A percentile compares a stretch with the other conserved stretches of the same genome.
Conservation (phyloP, 176 grass and related monocot genomes). For the Aegilops speltoides region DNA sequence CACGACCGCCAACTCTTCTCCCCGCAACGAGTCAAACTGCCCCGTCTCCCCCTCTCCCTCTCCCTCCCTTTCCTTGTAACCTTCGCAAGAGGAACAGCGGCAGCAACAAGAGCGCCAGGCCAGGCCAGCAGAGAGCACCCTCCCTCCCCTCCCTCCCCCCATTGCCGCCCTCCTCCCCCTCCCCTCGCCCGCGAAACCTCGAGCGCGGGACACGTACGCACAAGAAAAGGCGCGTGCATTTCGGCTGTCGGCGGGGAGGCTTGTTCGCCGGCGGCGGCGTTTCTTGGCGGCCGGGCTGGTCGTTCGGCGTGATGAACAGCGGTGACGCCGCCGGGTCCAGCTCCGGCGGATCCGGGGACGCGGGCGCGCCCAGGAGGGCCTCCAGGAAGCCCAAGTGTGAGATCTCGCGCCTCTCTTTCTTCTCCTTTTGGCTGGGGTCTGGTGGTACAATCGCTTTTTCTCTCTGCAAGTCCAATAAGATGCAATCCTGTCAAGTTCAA, state of each 20-base stretch:
- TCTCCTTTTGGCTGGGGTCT: background rate
- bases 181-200: background rate
- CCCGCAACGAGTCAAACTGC: slow-evolving; percentile 31
- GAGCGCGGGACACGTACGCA: background rate
- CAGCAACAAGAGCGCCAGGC: background rate
- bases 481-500: background rate
- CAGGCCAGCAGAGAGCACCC: background rate
- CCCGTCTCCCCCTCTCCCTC: background rate
- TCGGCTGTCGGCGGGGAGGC: background rate
- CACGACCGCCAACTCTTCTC: slow-evolving; percentile 15
- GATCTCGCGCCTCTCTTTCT: slow-evolving; percentile 23
- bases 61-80: slow-evolving; percentile 32
- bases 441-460: background rate
- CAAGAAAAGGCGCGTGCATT: background rate
- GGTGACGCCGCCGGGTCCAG: slow-evolving; percentile 30
- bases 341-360: slow-evolving; percentile 57
- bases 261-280: slow-evolving; percentile 1
- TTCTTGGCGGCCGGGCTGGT: slow-evolving; percentile 25
- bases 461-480: background rate
- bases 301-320: slow-evolving; percentile 17
- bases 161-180: background rate
- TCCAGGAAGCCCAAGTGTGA: slow-evolving; percentile 65
- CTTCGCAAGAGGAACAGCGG: slow-evolving; percentile 25
- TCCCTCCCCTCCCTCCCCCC: background rate
- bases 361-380: slow-evolving; percentile 36